phyloP scores from a whole-genome alignment of 2,329 filamentous ascomycete genomes.

The Rachicladosporium sp. region DNA sequence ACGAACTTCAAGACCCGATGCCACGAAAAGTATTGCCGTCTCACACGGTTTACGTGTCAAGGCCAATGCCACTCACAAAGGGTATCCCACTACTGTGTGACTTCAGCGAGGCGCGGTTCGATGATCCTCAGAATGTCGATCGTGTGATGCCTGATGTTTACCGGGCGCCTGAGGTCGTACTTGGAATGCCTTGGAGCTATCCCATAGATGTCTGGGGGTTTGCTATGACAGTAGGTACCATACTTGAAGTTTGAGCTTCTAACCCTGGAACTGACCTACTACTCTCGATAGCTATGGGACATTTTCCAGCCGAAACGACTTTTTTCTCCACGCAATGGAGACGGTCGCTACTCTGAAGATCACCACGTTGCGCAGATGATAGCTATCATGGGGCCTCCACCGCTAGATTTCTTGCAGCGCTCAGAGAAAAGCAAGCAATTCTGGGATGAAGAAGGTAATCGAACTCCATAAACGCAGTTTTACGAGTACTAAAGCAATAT shows the following conservation, averaged over 20 bases:
- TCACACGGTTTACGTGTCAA: constrained; percentile 22
- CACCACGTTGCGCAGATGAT: constrained; percentile 17
- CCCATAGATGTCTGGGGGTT: constrained; percentile 28
- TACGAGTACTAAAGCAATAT: constrained; percentile 8
- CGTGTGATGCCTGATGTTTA: constrained; percentile 26
- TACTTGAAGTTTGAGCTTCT: neutral
- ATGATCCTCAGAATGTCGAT: constrained; percentile 18
- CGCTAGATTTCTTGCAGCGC: constrained; percentile 12
- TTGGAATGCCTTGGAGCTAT: constrained; percentile 25
- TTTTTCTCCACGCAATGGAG: constrained; percentile 15
- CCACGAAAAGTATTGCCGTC: constrained; percentile 20
- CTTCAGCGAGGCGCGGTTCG: constrained; percentile 27
- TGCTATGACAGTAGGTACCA: constrained; percentile 23
- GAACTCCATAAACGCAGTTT: constrained; percentile 13
- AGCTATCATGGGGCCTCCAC: constrained; percentile 15
- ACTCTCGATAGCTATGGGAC: constrained; percentile 24
- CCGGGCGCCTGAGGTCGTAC: constrained; percentile 27
- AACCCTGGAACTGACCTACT: neutral
- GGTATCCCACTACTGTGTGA: constrained; percentile 25
- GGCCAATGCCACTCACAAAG: constrained; percentile 21
- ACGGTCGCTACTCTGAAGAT: constrained; percentile 16
- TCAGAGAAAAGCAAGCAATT: constrained; percentile 9
- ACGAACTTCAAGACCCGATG: constrained; percentile 21
- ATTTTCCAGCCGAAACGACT: constrained; percentile 24
- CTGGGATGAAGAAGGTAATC: constrained; percentile 14